phyloP scores from a whole-genome alignment of 768 basidiomycete genomes.

The Boletellus sp. region DNA sequence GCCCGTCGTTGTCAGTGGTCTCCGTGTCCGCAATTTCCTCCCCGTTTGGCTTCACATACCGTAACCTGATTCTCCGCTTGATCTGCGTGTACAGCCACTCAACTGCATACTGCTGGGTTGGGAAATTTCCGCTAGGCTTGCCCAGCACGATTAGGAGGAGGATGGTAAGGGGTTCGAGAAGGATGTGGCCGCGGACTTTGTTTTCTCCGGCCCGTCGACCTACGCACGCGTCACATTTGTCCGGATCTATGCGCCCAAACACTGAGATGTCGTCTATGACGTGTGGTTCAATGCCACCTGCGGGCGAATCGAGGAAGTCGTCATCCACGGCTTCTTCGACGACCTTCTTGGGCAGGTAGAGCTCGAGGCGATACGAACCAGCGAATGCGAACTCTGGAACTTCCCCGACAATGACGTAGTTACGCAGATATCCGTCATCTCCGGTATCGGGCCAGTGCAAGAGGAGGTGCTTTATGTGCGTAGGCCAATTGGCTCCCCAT shows the following conservation, averaged over 20 bases:
- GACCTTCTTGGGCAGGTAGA: too few species aligned
- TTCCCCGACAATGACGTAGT: slow-evolving; percentile 1
- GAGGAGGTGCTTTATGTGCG: neutral
- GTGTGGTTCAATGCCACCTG: too few species aligned
- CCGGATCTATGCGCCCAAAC: slow-evolving; percentile 6
- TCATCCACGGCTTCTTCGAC: too few species aligned
- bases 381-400: slow-evolving; percentile 18
- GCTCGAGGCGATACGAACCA: slow-evolving; percentile 21
- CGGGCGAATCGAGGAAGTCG: neutral
- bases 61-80: too few species aligned
- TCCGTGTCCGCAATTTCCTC: neutral
- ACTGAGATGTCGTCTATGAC: slow-evolving; percentile 18
- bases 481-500: too few species aligned
- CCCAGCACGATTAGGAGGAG: neutral
- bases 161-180: slow-evolving; percentile 11
- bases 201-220: slow-evolving; percentile 8
- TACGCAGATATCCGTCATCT: neutral
- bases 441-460: neutral
- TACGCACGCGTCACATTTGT: slow-evolving; percentile 9
- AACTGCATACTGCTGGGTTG: too few species aligned
- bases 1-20: too few species aligned
- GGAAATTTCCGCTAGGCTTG: too few species aligned
- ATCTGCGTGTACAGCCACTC: too few species aligned
- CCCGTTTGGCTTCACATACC: slow-evolving; percentile 3
- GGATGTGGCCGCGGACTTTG: slow-evolving; percentile 15